Evolutionary conservation across 352 stramenopile species (phyloP).

Genomic region (Thalassiosira hispida): DNA sequence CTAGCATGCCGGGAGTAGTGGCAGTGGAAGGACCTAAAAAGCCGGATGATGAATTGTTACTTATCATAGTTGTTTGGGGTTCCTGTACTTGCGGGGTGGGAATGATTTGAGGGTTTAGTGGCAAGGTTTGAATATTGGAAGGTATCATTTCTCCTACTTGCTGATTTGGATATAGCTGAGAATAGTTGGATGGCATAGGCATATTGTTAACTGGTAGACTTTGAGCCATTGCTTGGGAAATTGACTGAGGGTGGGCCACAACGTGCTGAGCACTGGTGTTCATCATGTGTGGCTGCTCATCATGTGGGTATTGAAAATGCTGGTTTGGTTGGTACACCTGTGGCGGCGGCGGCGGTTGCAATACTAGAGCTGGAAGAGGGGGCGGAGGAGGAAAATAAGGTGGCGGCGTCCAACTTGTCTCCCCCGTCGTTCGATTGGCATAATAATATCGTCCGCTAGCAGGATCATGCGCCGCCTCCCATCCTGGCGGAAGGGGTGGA

Average conservation of each 20-base stretch:
- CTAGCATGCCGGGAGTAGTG: slow-evolving; percentile 36
- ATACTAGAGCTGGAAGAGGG: slow-evolving; percentile 16
- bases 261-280: neutral
- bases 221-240: neutral
- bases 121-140: neutral
- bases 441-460: slow-evolving; percentile 58
- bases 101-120: slow-evolving; percentile 7
- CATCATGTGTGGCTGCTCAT: slow-evolving; percentile 13
- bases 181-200: slow-evolving; percentile 17
- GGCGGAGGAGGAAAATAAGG: slow-evolving; percentile 24
- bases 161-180: slow-evolving; percentile 18
- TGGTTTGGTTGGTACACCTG: slow-evolving; percentile 1
- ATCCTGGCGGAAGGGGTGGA: slow-evolving; percentile 47
- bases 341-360: neutral
- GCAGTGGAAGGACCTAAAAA: slow-evolving; percentile 30
- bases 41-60: slow-evolving; percentile 1
- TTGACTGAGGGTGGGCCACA: slow-evolving; percentile 14
- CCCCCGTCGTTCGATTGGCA: slow-evolving; percentile 62
- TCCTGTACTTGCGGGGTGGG: slow-evolving; percentile 5
- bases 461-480: slow-evolving; percentile 59
- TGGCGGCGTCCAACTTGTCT: slow-evolving; percentile 69
- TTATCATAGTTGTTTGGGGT: neutral
- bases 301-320: slow-evolving; percentile 18
- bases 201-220: slow-evolving; percentile 9
- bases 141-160: slow-evolving; percentile 7